Evolutionary conservation across 2,329 filamentous ascomycete genomes (phyloP).

Genomic region (Aspergillus tubingensis): DNA sequence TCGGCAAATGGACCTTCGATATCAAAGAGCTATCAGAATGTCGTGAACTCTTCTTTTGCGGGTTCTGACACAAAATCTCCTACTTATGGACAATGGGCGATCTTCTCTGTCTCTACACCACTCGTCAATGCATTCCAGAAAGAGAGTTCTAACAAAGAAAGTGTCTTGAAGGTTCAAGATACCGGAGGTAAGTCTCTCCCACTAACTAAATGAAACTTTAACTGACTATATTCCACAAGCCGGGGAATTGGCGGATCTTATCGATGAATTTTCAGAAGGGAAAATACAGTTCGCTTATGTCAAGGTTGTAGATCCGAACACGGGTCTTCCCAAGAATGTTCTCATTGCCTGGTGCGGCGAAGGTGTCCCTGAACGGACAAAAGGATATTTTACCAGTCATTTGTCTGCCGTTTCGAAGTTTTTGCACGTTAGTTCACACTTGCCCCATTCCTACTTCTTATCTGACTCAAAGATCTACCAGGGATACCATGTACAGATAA

Average conservation of each 20-base stretch:
- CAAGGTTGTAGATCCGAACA: slow-evolving; percentile 95
- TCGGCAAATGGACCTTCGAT: slow-evolving; percentile 81
- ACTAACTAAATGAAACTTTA: not conserved
- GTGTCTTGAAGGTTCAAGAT: slow-evolving; percentile 88
- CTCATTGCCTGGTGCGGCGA: slow-evolving; percentile 97
- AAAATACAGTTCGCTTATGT: slow-evolving; percentile 96
- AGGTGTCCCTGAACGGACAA: slow-evolving; percentile 95
- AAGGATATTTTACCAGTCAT: slow-evolving; percentile 98
- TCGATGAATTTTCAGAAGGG: slow-evolving; percentile 96
- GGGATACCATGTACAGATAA: slow-evolving; percentile 97
- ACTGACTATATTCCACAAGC: slow-evolving; percentile 56
- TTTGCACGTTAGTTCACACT: slow-evolving; percentile 63
- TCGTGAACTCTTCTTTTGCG: slow-evolving; percentile 63
- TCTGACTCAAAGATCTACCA: slow-evolving; percentile 27
- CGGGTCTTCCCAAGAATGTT: slow-evolving; percentile 82
- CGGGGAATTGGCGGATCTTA: slow-evolving; percentile 83
- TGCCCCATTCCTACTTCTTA: not conserved
- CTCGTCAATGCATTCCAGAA: slow-evolving; percentile 88
- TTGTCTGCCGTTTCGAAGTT: slow-evolving; percentile 85
- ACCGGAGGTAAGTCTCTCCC: slow-evolving; percentile 68
- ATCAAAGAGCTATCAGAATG: slow-evolving; percentile 69
- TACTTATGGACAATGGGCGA: slow-evolving; percentile 87
- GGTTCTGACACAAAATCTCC: slow-evolving; percentile 66
- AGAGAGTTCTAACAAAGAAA: slow-evolving; percentile 82
- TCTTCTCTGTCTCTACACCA: slow-evolving; percentile 91